phyloP scores from a whole-genome alignment of 1,284 basidiomycete species.

The Fomitopsis pinicola region DNA sequence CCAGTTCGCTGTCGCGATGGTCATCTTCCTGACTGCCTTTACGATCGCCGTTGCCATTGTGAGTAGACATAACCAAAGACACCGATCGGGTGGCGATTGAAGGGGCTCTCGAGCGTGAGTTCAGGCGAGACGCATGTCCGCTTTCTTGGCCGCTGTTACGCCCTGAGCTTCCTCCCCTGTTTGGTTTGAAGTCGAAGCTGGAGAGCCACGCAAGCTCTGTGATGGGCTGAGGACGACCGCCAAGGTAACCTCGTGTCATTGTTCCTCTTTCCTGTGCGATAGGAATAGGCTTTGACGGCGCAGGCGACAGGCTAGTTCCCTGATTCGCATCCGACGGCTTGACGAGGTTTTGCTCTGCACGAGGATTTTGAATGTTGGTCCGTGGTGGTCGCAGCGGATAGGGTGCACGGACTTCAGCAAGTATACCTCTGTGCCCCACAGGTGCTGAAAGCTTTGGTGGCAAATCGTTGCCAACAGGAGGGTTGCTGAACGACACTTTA shows the following conservation, averaged over 20 bases:
- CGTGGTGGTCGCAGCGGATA: constrained; percentile 29
- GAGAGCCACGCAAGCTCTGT: constrained; percentile 69
- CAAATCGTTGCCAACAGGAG: constrained; percentile 22
- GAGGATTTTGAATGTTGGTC: neutral
- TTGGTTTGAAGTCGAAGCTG: constrained; percentile 57
- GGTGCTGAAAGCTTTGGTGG: constrained; percentile 57
- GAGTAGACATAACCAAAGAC: constrained; percentile 10
- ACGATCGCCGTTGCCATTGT: constrained; percentile 38
- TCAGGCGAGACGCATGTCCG: constrained; percentile 29
- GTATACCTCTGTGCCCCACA: constrained; percentile 57
- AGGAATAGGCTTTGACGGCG: constrained; percentile 11
- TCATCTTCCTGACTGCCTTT: constrained; percentile 36
- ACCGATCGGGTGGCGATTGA: constrained; percentile 15
- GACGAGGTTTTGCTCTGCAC: neutral
- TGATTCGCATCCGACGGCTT: neutral
- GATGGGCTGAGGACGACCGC: constrained; percentile 49
- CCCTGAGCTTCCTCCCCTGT: constrained; percentile 47
- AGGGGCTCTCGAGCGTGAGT: constrained; percentile 22
- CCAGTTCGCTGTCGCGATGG: constrained; percentile 35
- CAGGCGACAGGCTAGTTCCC: neutral
- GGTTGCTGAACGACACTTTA: constrained; percentile 30
- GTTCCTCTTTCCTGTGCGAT: constrained; percentile 33
- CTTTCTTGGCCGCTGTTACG: constrained; percentile 46
- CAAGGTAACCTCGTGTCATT: constrained; percentile 54
- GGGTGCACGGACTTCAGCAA: constrained; percentile 64